Percentiles rank a stretch among this genome's conserved stretches.
Conservation (phyloP, 169 alveolate genomes). For the Toxoplasma gondii region DNA sequence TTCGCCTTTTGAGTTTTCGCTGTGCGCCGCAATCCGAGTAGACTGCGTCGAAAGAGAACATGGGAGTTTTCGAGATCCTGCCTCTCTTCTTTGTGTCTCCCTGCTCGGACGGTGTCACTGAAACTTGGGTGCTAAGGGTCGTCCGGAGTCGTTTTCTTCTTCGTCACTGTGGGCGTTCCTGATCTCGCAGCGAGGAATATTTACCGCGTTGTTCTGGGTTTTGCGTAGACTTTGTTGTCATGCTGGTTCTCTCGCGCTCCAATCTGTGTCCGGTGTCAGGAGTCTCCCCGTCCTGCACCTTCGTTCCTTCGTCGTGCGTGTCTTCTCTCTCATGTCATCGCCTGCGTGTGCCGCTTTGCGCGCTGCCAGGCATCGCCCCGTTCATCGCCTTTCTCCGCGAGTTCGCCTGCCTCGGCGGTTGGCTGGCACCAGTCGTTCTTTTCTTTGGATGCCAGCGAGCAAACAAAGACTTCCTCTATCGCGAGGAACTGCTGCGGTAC, state of each 20-base stretch:
- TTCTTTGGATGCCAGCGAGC: slow-evolving; percentile 37
- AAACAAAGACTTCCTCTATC: slow-evolving; percentile 29
- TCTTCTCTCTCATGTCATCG: neutral
- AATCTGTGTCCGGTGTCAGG: neutral
- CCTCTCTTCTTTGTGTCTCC: slow-evolving; percentile 68
- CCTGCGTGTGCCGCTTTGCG: neutral
- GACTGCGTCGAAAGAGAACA: no score
- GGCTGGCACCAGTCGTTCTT: neutral
- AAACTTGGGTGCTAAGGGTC: no score
- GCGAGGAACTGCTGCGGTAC: slow-evolving; percentile 34
- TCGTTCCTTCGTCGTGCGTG: no score
- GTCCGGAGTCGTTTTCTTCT: no score
- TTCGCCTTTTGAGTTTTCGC: no score
- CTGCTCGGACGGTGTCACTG: neutral
- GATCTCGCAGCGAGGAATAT: no score
- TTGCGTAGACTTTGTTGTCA: neutral
- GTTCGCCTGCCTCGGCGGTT: neutral
- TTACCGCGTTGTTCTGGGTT: no score
- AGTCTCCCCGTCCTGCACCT: no score
- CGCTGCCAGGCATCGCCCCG: slow-evolving; percentile 57
- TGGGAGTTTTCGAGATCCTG: no score
- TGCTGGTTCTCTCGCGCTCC: neutral
- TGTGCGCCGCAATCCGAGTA: no score
- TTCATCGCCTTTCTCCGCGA: slow-evolving; percentile 46
- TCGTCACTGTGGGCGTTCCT: no score